These are phyloP conservation scores for Termitomyces sp. DNA, from an alignment of 768 basidiomycete species.

Conservation along the genomic window DNA sequence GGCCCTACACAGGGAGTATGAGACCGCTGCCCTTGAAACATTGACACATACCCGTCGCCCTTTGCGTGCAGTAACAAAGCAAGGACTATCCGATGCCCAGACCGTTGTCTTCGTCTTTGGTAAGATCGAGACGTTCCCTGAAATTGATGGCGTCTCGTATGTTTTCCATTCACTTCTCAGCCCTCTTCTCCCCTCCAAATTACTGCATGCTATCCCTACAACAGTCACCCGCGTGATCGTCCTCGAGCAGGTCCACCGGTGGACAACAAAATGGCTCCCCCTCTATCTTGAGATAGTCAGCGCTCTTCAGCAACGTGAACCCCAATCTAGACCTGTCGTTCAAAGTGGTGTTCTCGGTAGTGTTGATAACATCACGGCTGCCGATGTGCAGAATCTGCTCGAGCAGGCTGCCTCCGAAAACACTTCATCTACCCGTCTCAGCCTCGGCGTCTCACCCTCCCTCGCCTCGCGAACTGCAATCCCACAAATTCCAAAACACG, in stretches of 20 bases:
- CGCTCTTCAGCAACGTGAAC: constrained; percentile 57
- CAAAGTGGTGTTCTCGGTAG: constrained; percentile 61
- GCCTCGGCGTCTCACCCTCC: constrained; percentile 35
- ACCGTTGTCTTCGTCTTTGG: constrained; percentile 75
- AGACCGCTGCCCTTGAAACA: constrained; percentile 62
- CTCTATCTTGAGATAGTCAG: constrained; percentile 78
- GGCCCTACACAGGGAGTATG: constrained; percentile 52
- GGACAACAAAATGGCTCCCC: constrained; percentile 83
- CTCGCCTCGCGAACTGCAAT: constrained; percentile 16
- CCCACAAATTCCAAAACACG: constrained; percentile 83
- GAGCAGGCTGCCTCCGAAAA: constrained; percentile 29
- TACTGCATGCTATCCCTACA: constrained; percentile 54
- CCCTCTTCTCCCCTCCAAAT: constrained; percentile 58
- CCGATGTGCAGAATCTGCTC: constrained; percentile 50
- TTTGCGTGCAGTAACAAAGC: constrained; percentile 45
- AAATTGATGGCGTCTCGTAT: constrained; percentile 55
- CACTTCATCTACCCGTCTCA: constrained; percentile 36
- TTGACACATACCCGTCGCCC: constrained; percentile 57
- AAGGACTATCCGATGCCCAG: constrained; percentile 50
- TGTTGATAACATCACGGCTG: constrained; percentile 26
- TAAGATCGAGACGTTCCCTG: constrained; percentile 30
- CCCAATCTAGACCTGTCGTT: constrained; percentile 44
- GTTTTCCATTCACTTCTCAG: constrained; percentile 61
- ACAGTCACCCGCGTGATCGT: constrained; percentile 68
- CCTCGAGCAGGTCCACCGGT: constrained; percentile 72